These are phyloP conservation scores for Malus sylvestris DNA, from an alignment of 306 rosid genomes.

Conservation along the genomic window DNA sequence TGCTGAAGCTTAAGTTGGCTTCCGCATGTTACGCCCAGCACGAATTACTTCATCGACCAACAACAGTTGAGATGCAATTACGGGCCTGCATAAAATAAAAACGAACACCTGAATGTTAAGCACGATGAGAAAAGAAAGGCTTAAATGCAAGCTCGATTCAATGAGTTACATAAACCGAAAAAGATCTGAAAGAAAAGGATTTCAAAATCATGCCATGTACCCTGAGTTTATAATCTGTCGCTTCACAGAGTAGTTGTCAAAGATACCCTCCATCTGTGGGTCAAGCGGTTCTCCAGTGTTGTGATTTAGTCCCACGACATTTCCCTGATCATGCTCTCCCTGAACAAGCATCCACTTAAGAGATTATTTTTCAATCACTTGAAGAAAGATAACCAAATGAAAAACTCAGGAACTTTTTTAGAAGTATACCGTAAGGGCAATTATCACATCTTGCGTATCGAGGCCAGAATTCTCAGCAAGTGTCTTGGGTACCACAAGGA, in stretches of 20 bases:
- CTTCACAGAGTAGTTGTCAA: conserved; percentile 90
- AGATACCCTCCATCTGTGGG: conserved; percentile 95
- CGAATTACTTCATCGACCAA: conserved; percentile 97
- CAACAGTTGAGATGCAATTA: conserved; percentile 82
- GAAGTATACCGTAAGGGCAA: conserved; percentile 60
- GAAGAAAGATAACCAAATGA: not conserved
- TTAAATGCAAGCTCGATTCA: no score
- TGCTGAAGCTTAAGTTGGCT: conserved; percentile 44
- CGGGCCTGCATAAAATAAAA: conserved; percentile 56
- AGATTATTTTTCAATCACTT: not conserved
- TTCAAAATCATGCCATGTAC: conserved; percentile 19
- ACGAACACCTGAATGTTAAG: not conserved
- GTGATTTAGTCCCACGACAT: conserved; percentile 71
- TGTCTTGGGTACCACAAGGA: conserved; percentile 93
- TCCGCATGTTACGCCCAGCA: conserved; percentile 96
- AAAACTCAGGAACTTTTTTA: not conserved
- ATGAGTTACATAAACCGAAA: not conserved
- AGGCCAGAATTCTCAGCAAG: conserved; percentile 96
- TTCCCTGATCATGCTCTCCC: conserved; percentile 92
- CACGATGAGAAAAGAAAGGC: no score
- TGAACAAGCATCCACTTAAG: conserved; percentile 31
- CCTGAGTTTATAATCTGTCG: conserved; percentile 93
- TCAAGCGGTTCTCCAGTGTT: conserved; percentile 86
- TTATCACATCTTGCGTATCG: conserved; percentile 88
- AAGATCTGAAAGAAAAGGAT: not conserved